A percentile compares a stretch with the other conserved stretches of the same genome.
Evolutionary conservation across 805 yeast genomes (phyloP).

Genomic region (Lipomyces sp.): DNA sequence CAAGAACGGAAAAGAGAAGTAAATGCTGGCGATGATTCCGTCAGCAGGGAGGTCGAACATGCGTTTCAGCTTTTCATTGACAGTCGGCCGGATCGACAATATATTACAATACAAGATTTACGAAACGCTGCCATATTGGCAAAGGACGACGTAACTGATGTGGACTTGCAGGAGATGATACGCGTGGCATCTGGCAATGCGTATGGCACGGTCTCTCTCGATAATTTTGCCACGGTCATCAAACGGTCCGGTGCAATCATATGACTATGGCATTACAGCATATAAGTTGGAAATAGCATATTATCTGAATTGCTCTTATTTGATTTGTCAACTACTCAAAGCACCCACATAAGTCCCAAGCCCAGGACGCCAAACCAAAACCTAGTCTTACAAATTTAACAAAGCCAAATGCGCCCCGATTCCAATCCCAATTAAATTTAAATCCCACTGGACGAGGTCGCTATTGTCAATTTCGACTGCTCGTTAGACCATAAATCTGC

Average conservation of each 20-base stretch:
- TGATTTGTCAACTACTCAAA: too few species aligned
- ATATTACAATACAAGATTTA: constrained; percentile 43
- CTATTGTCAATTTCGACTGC: constrained; percentile 1
- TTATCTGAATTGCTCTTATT: too few species aligned
- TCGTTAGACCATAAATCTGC: constrained; percentile 24
- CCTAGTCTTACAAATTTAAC: background rate
- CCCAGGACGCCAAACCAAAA: background rate
- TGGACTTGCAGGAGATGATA: constrained; percentile 45
- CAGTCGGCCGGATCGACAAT: background rate
- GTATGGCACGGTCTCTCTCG: constrained; percentile 29
- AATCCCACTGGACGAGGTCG: background rate
- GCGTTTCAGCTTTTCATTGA: constrained; percentile 35
- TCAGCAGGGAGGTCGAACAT: constrained; percentile 17
- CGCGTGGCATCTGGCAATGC: constrained; percentile 37
- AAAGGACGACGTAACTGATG: constrained; percentile 40
- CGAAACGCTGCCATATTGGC: constrained; percentile 38
- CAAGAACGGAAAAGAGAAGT: constrained; percentile 13
- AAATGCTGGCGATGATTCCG: background rate
- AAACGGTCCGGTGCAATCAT: constrained; percentile 34
- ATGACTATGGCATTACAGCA: background rate
- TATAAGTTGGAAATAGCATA: too few species aligned
- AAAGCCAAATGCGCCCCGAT: background rate
- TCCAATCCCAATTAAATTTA: background rate
- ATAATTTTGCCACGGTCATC: constrained; percentile 42
- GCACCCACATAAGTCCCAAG: background rate